These are phyloP conservation scores for Leccinum disarticulatum DNA, from an alignment of 768 basidiomycete genomes.

Conservation along the genomic window DNA sequence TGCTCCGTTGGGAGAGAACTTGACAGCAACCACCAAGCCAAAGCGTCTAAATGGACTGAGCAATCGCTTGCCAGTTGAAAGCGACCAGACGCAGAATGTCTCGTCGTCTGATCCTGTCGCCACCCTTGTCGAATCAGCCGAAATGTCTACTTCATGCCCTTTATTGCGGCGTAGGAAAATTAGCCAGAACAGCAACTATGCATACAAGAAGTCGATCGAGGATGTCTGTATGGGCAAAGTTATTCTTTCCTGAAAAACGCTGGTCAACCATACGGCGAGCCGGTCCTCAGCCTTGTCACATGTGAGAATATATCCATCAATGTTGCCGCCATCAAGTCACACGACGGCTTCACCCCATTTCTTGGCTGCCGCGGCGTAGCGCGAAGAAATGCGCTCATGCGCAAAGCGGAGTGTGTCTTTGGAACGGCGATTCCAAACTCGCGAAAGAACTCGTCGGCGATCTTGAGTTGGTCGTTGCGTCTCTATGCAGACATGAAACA, in stretches of 20 bases:
- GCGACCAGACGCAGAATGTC: background rate
- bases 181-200: no score
- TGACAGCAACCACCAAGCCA: background rate
- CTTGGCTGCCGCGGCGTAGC: slow-evolving; percentile 42
- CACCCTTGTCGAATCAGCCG: background rate
- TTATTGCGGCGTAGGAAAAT: no score
- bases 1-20: background rate
- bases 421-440: slow-evolving; percentile 46
- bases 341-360: slow-evolving; percentile 48
- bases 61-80: background rate
- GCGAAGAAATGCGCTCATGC: slow-evolving; percentile 46
- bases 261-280: slow-evolving; percentile 36
- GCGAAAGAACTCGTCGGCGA: slow-evolving; percentile 50
- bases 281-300: slow-evolving; percentile 51
- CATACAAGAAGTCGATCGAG: no score
- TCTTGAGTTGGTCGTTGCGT: slow-evolving; percentile 40
- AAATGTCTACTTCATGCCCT: no score
- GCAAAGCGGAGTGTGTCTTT: slow-evolving; percentile 52
- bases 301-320: slow-evolving; percentile 26
- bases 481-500: slow-evolving; percentile 24
- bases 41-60: background rate
- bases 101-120: background rate
- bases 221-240: no score
- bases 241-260: no score
- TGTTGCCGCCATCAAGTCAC: slow-evolving; percentile 31